Conservation (phyloP, 768 basidiomycete species). For the Guyanaporus albipodus region DNA sequence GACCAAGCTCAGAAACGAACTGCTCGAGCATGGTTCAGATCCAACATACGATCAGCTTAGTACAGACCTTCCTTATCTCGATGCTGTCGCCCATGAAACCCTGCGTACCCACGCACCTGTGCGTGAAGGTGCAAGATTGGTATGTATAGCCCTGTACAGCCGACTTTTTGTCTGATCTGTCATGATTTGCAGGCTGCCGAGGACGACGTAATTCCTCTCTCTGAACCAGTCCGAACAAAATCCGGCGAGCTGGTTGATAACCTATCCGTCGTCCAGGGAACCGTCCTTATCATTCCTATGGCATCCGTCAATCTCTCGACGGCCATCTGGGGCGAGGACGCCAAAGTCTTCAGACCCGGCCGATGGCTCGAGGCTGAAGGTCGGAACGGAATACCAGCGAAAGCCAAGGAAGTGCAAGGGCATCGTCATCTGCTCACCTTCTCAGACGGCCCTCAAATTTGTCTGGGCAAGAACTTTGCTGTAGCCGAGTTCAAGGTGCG, state of each 20-base stretch:
- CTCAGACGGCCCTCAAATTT: conserved; percentile 47
- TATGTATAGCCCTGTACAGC: not conserved
- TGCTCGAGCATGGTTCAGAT: conserved; percentile 41
- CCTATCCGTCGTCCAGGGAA: conserved; percentile 46
- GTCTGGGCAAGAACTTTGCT: conserved; percentile 50
- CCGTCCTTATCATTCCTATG: conserved; percentile 25
- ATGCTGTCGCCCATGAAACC: conserved; percentile 45
- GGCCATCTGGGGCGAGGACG: conserved; percentile 57
- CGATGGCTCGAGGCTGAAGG: conserved; percentile 49
- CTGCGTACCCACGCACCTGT: conserved; percentile 44
- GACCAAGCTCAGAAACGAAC: conserved; percentile 46
- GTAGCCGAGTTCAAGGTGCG: conserved; percentile 34
- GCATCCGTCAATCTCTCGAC: conserved; percentile 47
- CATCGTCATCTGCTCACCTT: conserved; percentile 51
- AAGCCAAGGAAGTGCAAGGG: conserved; percentile 43
- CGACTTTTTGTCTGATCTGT: no score
- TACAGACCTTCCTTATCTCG: conserved; percentile 50
- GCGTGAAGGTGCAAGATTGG: conserved; percentile 13
- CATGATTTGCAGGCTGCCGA: conserved; percentile 35
- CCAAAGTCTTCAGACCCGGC: conserved; percentile 55
- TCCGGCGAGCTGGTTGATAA: conserved; percentile 38
- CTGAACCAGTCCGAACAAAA: conserved; percentile 41
- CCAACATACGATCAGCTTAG: conserved; percentile 53
- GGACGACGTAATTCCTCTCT: conserved; percentile 59
- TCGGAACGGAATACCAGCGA: conserved; percentile 18